Conservation (phyloP, 352 stramenopile species). For the Globisporangium cystogenes region DNA sequence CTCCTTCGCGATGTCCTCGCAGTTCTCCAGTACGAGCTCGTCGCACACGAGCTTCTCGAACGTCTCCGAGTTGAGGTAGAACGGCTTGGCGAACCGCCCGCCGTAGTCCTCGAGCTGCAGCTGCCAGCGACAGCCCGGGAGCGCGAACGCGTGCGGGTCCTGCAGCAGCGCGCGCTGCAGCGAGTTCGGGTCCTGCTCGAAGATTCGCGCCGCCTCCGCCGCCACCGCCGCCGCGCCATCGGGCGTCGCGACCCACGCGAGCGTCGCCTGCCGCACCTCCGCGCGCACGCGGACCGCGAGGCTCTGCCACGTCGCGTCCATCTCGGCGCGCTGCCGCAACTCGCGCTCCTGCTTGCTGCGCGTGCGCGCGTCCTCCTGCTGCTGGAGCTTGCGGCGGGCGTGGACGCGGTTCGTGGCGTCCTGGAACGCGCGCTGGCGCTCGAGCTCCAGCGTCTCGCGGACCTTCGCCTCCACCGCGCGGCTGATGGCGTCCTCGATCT, state of each 20-base stretch:
- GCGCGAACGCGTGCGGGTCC: slow-evolving; percentile 21
- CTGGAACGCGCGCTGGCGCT: slow-evolving; percentile 32
- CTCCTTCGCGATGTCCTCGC: slow-evolving; percentile 46
- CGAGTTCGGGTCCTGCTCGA: slow-evolving; percentile 41
- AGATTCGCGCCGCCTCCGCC: slow-evolving; percentile 38
- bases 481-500: slow-evolving; percentile 41
- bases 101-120: slow-evolving; percentile 51
- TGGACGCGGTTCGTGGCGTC: slow-evolving; percentile 35
- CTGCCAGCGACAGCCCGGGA: slow-evolving; percentile 50
- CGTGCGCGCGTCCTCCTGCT: slow-evolving; percentile 47
- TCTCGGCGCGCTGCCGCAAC: slow-evolving; percentile 11
- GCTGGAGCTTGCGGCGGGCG: slow-evolving; percentile 37
- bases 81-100: slow-evolving; percentile 48
- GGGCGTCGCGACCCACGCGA: slow-evolving; percentile 33
- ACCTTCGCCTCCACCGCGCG: slow-evolving; percentile 17
- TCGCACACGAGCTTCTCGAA: slow-evolving; percentile 67
- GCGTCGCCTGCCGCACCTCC: slow-evolving; percentile 39
- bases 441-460: slow-evolving; percentile 20
- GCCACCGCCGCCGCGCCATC: slow-evolving; percentile 26
- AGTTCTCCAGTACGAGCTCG: slow-evolving; percentile 64
- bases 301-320: slow-evolving; percentile 34
- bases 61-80: slow-evolving; percentile 57
- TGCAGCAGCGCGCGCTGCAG: slow-evolving; percentile 36
- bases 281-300: slow-evolving; percentile 34
- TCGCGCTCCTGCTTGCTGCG: slow-evolving; percentile 31